Evolutionary conservation across 2,329 filamentous ascomycete genomes (phyloP).

Genomic region (Grosmannia serpens): DNA sequence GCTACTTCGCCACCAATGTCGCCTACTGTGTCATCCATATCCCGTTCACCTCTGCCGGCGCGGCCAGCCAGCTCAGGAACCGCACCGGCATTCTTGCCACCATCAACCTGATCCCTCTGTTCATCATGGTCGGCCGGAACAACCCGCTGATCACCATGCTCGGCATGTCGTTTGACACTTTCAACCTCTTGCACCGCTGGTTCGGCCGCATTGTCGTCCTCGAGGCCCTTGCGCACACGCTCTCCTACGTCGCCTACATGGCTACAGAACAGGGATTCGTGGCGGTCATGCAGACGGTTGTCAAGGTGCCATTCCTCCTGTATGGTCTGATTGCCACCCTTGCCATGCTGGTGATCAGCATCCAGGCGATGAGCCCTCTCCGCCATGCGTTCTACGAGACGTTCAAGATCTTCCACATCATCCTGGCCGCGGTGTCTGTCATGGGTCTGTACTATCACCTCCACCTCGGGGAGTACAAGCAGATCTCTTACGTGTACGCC

Average conservation of each 20-base stretch:
- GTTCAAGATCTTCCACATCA: conserved; percentile 63
- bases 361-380: conserved; percentile 60
- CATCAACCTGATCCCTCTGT: conserved; percentile 68
- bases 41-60: conserved; percentile 38
- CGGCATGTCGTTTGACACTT: conserved; percentile 69
- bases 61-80: conserved; percentile 46
- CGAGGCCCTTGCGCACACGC: conserved; percentile 55
- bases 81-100: conserved; percentile 58
- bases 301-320: conserved; percentile 36
- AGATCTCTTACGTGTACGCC: conserved; percentile 47
- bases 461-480: conserved; percentile 39
- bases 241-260: conserved; percentile 42
- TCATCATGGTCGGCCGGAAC: conserved; percentile 64
- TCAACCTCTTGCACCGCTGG: conserved; percentile 74
- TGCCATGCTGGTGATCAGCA: conserved; percentile 49
- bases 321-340: conserved; percentile 52
- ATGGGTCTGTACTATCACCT: conserved; percentile 58
- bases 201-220: conserved; percentile 64
- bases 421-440: conserved; percentile 46
- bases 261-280: conserved; percentile 36
- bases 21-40: conserved; percentile 64
- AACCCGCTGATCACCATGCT: conserved; percentile 64
- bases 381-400: conserved; percentile 71
- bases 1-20: conserved; percentile 63
- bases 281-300: conserved; percentile 22